A percentile compares a stretch with the other conserved stretches of the same genome.
Evolutionary conservation across 2,329 filamentous ascomycete species (phyloP).

Genomic region (Microcyclosporella mali): DNA sequence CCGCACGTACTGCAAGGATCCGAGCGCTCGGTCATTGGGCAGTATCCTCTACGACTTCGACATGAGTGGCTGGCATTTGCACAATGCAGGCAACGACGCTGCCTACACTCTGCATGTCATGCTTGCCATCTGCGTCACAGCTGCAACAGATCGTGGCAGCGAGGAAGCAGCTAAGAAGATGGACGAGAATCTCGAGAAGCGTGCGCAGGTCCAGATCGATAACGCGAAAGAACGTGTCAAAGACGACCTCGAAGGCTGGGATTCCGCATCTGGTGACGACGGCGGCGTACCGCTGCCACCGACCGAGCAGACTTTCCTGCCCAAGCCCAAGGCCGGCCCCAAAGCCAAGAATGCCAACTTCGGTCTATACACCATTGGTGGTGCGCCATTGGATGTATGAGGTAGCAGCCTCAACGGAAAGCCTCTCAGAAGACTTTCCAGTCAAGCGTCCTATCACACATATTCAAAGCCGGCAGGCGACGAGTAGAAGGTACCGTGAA

Average conservation of each 20-base stretch:
- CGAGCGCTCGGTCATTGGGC: conserved; percentile 49
- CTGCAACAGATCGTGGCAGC: conserved; percentile 30
- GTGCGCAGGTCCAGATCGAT: conserved; percentile 18
- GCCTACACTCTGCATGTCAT: conserved; percentile 47
- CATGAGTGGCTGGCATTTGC: conserved; percentile 49
- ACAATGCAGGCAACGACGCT: conserved; percentile 37
- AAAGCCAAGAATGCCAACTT: conserved; percentile 2
- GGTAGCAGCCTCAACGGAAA: not conserved
- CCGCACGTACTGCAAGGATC: conserved; percentile 53
- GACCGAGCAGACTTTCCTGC: conserved; percentile 6
- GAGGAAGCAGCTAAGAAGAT: conserved; percentile 23
- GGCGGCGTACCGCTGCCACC: conserved; percentile 24
- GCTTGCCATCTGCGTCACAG: conserved; percentile 53
- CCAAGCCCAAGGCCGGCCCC: conserved; percentile 9
- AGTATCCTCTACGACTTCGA: conserved; percentile 59
- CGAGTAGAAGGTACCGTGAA: too few species aligned
- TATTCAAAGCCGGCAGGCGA: too few species aligned
- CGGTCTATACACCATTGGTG: conserved; percentile 20
- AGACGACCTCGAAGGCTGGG: conserved; percentile 36
- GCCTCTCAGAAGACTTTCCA: too few species aligned
- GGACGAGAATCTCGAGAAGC: conserved; percentile 23
- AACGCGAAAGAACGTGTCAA: conserved; percentile 34
- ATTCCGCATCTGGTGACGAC: conserved; percentile 32
- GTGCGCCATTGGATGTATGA: conserved; percentile 21
- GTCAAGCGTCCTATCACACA: too few species aligned